A percentile compares a stretch with the other conserved stretches of the same genome.
phyloP scores from a whole-genome alignment of 371 early-diverging fungal genomes.

The Rhizopus sp. region DNA sequence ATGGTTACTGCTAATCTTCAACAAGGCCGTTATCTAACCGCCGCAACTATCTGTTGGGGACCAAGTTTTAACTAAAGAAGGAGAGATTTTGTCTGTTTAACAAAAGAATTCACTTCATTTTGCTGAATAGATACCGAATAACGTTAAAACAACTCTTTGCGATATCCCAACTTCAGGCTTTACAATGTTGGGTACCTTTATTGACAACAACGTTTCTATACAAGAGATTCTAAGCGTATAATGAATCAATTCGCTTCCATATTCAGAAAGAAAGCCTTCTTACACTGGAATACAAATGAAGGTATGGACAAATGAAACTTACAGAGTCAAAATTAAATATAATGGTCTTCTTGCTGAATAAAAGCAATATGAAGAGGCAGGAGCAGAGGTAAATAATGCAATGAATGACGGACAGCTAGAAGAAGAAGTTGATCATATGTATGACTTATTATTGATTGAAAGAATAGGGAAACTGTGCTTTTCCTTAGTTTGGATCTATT shows the following conservation, averaged over 20 bases:
- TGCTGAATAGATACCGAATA: constrained; percentile 99
- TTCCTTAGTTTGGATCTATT: no score
- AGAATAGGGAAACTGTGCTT: no score
- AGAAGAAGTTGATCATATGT: constrained; percentile 27
- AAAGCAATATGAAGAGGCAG: constrained; percentile 97
- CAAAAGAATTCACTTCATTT: constrained; percentile 96
- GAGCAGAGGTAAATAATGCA: constrained; percentile 61
- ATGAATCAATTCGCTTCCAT: constrained; percentile 94
- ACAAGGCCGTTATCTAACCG: constrained; percentile 98
- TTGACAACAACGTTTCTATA: constrained; percentile 98
- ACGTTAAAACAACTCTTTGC: constrained; percentile 98
- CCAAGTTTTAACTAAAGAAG: constrained; percentile 98
- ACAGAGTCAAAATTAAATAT: constrained; percentile 90
- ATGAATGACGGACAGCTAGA: constrained; percentile 62
- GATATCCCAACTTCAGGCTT: constrained; percentile 97
- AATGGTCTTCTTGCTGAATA: constrained; percentile 97
- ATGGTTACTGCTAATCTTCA: constrained; percentile 99
- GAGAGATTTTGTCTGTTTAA: constrained; percentile 95
- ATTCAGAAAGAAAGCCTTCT: constrained; percentile 96
- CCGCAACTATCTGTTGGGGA: constrained; percentile 99
- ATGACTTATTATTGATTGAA: no score
- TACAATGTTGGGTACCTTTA: constrained; percentile 98
- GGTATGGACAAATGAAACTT: constrained; percentile 98
- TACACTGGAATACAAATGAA: constrained; percentile 97
- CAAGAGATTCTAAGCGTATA: constrained; percentile 99